Evolutionary conservation across 352 stramenopile species (phyloP).

Genomic region (Phytophthora fragariae): DNA sequence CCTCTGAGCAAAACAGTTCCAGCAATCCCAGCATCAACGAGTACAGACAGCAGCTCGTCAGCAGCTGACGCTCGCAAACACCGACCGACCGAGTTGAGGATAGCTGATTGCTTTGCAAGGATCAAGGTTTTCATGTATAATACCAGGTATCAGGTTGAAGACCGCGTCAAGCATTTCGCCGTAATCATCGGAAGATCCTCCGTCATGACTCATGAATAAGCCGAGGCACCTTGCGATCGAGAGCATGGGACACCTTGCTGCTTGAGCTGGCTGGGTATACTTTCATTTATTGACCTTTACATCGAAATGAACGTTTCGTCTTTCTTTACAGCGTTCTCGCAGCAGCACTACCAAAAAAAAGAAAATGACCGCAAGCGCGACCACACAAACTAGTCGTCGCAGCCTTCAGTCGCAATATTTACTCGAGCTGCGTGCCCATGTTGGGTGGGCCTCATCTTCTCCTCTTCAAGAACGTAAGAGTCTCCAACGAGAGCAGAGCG

Average conservation of each 20-base stretch:
- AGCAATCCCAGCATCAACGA: no score
- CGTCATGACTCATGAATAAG: no score
- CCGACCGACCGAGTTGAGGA: constrained; percentile 12
- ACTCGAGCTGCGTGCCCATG: constrained; percentile 35
- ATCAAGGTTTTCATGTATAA: constrained; percentile 24
- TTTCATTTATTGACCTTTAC: constrained; percentile 55
- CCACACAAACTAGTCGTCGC: constrained; percentile 15
- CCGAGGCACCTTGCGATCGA: neutral
- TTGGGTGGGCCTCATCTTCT: constrained; percentile 23
- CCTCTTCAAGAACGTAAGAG: constrained; percentile 10
- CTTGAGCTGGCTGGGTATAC: constrained; percentile 34
- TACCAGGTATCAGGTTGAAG: constrained; percentile 29
- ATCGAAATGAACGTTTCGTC: constrained; percentile 49
- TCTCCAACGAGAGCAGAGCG: constrained; percentile 20
- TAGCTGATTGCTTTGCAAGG: constrained; percentile 24
- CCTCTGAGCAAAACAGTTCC: no score
- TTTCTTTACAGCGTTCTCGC: constrained; percentile 41
- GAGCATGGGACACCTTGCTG: constrained; percentile 5
- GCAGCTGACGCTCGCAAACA: neutral
- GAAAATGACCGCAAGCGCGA: constrained; percentile 32
- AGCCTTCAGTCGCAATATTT: constrained; percentile 40
- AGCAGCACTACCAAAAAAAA: constrained; percentile 42
- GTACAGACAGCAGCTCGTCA: neutral
- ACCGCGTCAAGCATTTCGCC: constrained; percentile 10
- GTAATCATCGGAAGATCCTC: constrained; percentile 26